Evolutionary conservation across 75 land plant genomes (phyloP).

Genomic region (Pinus albicaulis): DNA sequence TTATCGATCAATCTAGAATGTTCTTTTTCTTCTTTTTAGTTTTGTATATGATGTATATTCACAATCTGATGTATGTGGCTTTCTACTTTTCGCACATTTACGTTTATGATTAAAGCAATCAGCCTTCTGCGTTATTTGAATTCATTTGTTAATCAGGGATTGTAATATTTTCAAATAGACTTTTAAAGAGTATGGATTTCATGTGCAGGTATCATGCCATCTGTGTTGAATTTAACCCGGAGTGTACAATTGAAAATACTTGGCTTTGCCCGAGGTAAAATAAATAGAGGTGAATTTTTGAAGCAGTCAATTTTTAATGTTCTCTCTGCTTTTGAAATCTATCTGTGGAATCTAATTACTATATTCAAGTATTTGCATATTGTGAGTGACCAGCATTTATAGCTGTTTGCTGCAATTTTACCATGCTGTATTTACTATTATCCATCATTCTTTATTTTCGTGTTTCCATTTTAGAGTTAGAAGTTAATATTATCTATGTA

Average conservation of each 20-base stretch:
- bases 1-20: neutral
- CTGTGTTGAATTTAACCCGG: slow-evolving; percentile 89
- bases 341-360: neutral
- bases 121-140: neutral
- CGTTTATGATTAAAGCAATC: neutral
- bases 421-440: neutral
- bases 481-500: neutral
- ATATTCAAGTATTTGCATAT: neutral
- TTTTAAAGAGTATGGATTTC: neutral
- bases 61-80: neutral
- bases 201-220: slow-evolving; percentile 89
- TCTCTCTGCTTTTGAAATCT: neutral
- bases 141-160: neutral
- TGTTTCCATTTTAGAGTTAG: neutral
- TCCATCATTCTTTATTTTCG: neutral
- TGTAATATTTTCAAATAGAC: neutral
- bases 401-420: neutral
- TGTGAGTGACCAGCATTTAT: neutral
- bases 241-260: slow-evolving; percentile 48
- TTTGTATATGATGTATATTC: neutral
- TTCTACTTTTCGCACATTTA: neutral
- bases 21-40: neutral
- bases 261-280: slow-evolving; percentile 96
- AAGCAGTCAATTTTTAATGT: neutral
- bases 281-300: neutral